Evolutionary conservation across 345 rosid species (phyloP), one percentile per base, ranked within the genome.

Genomic region (Populus nigra): DNA sequence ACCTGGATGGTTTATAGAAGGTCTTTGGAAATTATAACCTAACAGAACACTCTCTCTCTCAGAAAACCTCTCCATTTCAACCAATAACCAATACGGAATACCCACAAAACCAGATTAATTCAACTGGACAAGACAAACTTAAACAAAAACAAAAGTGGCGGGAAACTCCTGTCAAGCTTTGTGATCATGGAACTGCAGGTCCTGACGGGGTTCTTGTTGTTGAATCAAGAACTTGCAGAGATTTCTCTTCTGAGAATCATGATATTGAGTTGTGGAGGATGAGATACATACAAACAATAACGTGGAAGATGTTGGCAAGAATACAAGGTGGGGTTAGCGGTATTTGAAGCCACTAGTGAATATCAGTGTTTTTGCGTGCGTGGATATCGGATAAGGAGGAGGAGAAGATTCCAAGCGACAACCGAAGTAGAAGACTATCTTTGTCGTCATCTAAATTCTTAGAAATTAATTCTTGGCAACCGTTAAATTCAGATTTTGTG

Each of bases 11-110:
- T 73, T 77, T 16, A 73, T 68, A 33, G 69, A 20, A 18, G 88
- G 72, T 31, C 78, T 75, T 55, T 66, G 72, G 31, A 73, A 82
- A 74, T 75, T 79, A 49, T 82, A 89, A 10, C 84, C 76, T 8
- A 83, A 47, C 78, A 80, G 86, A 78, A 86, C 61, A 8, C 87
- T 87, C 12, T 89, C 89, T 49, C 79, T 77, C 8, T 79, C 78
- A 39, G 86, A 71, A 75, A 79, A 76, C 17, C 74, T 76, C 77
- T 78, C 84, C 90, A 86, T 83, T 77, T 71, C 25, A 18, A 39
- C 20, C 35, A 35, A 63, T 7, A 27, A 22, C 35, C 2, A 65
- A n/a, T 7, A 55, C 11, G 23, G 25, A 55, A 3, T 9, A 27
- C 41, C 69, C 76, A 49, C 17, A 8, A 18, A 22, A 57, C 27